These are phyloP conservation scores for Aurinia saxatilis DNA, from an alignment of 345 rosid species.

Conservation along the genomic window DNA sequence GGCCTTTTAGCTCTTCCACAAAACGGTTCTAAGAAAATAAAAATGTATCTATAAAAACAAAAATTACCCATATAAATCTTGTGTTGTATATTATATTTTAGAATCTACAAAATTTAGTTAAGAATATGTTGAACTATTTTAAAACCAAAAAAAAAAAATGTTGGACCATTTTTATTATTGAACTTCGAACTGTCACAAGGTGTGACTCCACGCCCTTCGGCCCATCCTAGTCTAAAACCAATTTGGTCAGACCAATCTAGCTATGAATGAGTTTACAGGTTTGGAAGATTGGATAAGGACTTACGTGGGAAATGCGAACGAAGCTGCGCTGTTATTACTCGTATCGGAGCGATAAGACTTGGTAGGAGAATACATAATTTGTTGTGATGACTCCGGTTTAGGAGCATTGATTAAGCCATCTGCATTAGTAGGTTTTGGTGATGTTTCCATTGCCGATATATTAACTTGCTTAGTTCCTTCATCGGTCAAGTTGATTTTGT, in stretches of 20 bases:
- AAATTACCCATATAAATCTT: too few species aligned
- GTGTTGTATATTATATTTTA: too few species aligned
- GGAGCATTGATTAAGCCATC: not conserved
- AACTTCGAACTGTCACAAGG: too few species aligned
- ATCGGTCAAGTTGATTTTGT: not conserved
- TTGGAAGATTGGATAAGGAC: not conserved
- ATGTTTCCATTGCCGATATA: not conserved
- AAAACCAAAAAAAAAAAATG: too few species aligned
- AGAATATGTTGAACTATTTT: too few species aligned
- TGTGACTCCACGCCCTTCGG: too few species aligned
- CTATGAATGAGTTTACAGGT: not conserved
- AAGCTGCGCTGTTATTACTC: slow-evolving; percentile 14
- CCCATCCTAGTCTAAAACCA: not conserved
- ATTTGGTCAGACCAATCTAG: not conserved
- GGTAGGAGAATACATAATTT: slow-evolving; percentile 1
- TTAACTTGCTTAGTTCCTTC: not conserved
- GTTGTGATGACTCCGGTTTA: slow-evolving; percentile 4
- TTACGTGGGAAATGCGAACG: slow-evolving; percentile 29
- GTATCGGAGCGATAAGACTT: slow-evolving; percentile 18
- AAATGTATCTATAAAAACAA: too few species aligned
- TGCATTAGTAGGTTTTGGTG: not conserved
- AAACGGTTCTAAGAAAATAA: too few species aligned
- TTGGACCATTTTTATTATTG: too few species aligned
- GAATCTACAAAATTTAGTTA: too few species aligned
- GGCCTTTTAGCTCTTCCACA: too few species aligned